Conservation (phyloP, 2,329 filamentous ascomycete species). For the Xylariaceae sp. region DNA sequence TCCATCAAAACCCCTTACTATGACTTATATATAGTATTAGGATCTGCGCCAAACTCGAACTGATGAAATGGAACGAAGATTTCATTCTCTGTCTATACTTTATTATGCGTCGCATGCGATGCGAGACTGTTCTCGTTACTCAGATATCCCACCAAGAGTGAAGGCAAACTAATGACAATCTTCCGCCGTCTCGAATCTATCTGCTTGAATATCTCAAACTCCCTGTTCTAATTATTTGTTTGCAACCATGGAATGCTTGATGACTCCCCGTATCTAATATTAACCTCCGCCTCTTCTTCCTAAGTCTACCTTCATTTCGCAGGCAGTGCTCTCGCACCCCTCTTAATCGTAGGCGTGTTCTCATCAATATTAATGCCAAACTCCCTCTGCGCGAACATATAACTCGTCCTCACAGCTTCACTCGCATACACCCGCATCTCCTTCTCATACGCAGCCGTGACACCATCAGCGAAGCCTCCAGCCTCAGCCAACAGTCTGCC, state of each 20-base stretch:
- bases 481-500: conserved; percentile 47
- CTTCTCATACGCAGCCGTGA: conserved; percentile 54
- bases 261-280: background rate
- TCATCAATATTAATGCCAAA: conserved; percentile 39
- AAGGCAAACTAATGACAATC: background rate
- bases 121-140: background rate
- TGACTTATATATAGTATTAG: too few species aligned
- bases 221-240: too few species aligned
- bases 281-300: background rate
- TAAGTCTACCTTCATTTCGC: background rate
- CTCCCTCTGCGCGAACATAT: conserved; percentile 38
- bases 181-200: too few species aligned
- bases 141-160: background rate
- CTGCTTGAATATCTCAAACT: too few species aligned
- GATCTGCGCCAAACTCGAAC: too few species aligned
- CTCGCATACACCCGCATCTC: conserved; percentile 57
- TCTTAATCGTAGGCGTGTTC: conserved; percentile 16
- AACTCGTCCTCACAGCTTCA: conserved; percentile 51
- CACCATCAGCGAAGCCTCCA: conserved; percentile 48
- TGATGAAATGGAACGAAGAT: background rate
- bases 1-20: too few species aligned
- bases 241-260: background rate
- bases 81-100: background rate
- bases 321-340: conserved; percentile 1
- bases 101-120: background rate